Evolutionary conservation across 2,329 filamentous ascomycete genomes (phyloP).

Genomic region (Hypoxylon sp.): DNA sequence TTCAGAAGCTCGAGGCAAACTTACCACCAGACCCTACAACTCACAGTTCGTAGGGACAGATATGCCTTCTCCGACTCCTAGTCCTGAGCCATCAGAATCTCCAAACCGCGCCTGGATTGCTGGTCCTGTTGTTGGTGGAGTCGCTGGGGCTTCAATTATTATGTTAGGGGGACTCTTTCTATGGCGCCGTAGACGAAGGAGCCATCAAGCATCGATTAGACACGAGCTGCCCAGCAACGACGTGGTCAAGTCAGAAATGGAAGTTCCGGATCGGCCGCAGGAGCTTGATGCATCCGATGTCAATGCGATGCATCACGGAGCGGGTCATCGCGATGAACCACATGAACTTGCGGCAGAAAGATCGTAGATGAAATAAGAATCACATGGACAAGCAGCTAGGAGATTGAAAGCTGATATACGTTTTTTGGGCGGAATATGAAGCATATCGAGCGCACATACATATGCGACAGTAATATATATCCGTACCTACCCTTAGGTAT

Average conservation of each 20-base stretch:
- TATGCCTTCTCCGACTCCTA: background rate
- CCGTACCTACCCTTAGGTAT: too few relatives aligned
- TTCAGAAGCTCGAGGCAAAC: background rate
- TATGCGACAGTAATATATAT: too few relatives aligned
- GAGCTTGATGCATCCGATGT: conserved; percentile 11
- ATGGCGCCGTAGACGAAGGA: conserved; percentile 19
- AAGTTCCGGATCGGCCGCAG: conserved; percentile 15
- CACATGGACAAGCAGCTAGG: background rate
- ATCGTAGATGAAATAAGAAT: background rate
- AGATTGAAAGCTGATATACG: background rate
- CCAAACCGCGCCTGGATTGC: conserved; percentile 28
- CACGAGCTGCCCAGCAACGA: conserved; percentile 15
- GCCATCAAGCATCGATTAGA: background rate
- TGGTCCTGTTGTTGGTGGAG: conserved; percentile 24
- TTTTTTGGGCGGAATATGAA: background rate
- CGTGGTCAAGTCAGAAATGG: conserved; percentile 21
- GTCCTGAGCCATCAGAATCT: background rate
- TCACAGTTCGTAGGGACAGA: conserved; percentile 3
- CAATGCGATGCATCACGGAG: too few relatives aligned
- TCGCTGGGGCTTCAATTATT: conserved; percentile 8
- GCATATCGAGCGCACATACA: background rate
- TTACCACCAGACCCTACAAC: background rate
- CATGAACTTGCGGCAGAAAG: conserved; percentile 14
- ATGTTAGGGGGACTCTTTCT: conserved; percentile 8
- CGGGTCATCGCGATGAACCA: background rate